Evolutionary conservation across 768 basidiomycete genomes (phyloP).

Genomic region (Tulasnella sp.): DNA sequence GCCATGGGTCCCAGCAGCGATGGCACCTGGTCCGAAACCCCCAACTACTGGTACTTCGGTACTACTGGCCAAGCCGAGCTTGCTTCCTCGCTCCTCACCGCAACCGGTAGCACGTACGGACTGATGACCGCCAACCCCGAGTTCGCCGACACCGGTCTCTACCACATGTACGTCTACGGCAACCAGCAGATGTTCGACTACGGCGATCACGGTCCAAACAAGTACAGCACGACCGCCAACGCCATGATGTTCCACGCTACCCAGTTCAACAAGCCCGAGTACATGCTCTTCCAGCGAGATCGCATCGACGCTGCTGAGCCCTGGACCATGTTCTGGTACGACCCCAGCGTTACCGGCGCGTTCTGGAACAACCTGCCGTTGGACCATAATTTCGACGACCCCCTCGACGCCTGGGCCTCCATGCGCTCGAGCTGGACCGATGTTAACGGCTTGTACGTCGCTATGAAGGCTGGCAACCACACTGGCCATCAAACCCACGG

Average conservation of each 20-base stretch:
- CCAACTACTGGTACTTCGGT: slow-evolving; percentile 66
- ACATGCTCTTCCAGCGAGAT: slow-evolving; percentile 85
- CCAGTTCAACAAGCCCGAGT: slow-evolving; percentile 57
- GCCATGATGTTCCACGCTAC: slow-evolving; percentile 65
- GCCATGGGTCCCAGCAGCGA: slow-evolving; percentile 27
- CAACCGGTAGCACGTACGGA: slow-evolving; percentile 74
- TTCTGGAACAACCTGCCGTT: slow-evolving; percentile 83
- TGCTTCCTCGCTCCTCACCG: slow-evolving; percentile 66
- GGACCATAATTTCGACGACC: slow-evolving; percentile 70
- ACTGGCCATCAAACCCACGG: slow-evolving; percentile 88
- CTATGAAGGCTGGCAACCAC: slow-evolving; percentile 74
- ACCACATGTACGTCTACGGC: slow-evolving; percentile 72
- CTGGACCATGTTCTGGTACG: slow-evolving; percentile 86
- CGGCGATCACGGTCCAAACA: slow-evolving; percentile 86
- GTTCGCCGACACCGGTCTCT: slow-evolving; percentile 61
- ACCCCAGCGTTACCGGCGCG: slow-evolving; percentile 69
- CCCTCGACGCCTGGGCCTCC: slow-evolving; percentile 71
- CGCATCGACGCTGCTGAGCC: slow-evolving; percentile 70
- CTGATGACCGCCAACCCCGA: slow-evolving; percentile 61
- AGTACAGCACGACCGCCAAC: slow-evolving; percentile 90
- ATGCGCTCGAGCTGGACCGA: slow-evolving; percentile 94
- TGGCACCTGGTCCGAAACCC: slow-evolving; percentile 77
- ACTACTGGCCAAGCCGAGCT: slow-evolving; percentile 86
- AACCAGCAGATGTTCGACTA: slow-evolving; percentile 78
- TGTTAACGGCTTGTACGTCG: slow-evolving; percentile 67